Percentiles rank a stretch among this genome's conserved stretches.
phyloP scores from a whole-genome alignment of 805 yeast species.

The Metschnikowia noctiluminum region DNA sequence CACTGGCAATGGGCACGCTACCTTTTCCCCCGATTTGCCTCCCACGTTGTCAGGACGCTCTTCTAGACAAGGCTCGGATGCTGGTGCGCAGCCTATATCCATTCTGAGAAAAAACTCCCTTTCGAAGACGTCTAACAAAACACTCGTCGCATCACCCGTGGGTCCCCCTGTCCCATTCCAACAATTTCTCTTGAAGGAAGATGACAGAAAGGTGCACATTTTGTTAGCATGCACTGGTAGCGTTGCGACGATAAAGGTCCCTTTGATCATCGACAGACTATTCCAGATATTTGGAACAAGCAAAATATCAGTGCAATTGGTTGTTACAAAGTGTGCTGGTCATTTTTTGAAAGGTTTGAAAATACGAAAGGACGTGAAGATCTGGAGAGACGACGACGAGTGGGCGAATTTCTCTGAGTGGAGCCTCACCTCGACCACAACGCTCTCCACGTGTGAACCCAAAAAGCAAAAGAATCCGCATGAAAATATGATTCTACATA shows the following conservation, averaged over 20 bases:
- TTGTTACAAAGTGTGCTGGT: constrained; percentile 81
- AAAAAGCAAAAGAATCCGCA: constrained; percentile 14
- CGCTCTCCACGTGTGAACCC: constrained; percentile 19
- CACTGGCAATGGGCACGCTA: constrained; percentile 5
- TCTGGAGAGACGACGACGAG: constrained; percentile 94
- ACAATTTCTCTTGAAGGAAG: constrained; percentile 61
- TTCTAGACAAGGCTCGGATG: constrained; percentile 16
- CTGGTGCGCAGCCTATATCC: constrained; percentile 11
- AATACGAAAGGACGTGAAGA: constrained; percentile 63
- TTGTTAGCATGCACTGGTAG: constrained; percentile 93
- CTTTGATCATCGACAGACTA: constrained; percentile 81
- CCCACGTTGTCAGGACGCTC: constrained; percentile 9
- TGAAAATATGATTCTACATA: constrained; percentile 38
- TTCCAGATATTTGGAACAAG: constrained; percentile 69
- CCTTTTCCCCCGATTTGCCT: constrained; percentile 8
- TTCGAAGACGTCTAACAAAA: constrained; percentile 42
- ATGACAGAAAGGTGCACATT: constrained; percentile 84
- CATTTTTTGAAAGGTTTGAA: constrained; percentile 59
- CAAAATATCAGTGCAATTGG: constrained; percentile 77
- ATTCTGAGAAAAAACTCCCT: constrained; percentile 16
- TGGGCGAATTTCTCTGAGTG: constrained; percentile 55
- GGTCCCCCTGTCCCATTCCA: constrained; percentile 72
- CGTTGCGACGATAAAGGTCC: constrained; percentile 93
- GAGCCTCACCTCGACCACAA: constrained; percentile 18
- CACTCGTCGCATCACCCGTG: constrained; percentile 53